Evolutionary conservation across 768 basidiomycete genomes (phyloP).

Genomic region (Amanita phalloides): DNA sequence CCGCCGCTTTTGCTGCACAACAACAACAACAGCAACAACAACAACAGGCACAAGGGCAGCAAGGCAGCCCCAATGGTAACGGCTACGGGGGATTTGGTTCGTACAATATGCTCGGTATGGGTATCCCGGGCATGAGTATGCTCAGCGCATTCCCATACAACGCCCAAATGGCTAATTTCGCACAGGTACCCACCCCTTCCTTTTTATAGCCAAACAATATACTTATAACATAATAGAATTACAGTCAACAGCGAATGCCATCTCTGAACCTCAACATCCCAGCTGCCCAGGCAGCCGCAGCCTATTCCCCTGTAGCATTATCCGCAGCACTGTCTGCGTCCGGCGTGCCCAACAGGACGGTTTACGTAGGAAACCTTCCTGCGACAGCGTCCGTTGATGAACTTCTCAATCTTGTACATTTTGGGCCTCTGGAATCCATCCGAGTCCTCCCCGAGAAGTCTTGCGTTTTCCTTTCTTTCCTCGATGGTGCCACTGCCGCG

Average conservation of each 20-base stretch:
- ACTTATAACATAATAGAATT: slow-evolving; percentile 24
- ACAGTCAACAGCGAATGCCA: slow-evolving; percentile 50
- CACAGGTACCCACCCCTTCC: slow-evolving; percentile 33
- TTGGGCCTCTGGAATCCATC: slow-evolving; percentile 91
- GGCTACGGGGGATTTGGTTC: slow-evolving; percentile 52
- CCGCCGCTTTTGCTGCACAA: slow-evolving; percentile 34
- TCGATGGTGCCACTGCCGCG: slow-evolving; percentile 85
- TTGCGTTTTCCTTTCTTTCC: slow-evolving; percentile 97
- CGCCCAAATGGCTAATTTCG: slow-evolving; percentile 59
- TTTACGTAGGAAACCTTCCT: slow-evolving; percentile 95
- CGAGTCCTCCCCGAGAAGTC: slow-evolving; percentile 94
- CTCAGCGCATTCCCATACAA: slow-evolving; percentile 64
- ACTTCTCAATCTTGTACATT: slow-evolving; percentile 94
- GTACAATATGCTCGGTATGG: slow-evolving; percentile 77
- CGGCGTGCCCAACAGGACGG: slow-evolving; percentile 72
- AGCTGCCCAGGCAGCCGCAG: slow-evolving; percentile 39
- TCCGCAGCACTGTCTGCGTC: slow-evolving; percentile 58
- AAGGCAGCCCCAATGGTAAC: slow-evolving; percentile 34
- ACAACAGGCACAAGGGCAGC: slow-evolving; percentile 34
- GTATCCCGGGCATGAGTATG: slow-evolving; percentile 64
- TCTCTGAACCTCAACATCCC: slow-evolving; percentile 61
- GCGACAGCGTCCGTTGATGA: slow-evolving; percentile 95
- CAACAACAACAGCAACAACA: slow-evolving; percentile 36
- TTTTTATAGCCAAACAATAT: slow-evolving; percentile 1
- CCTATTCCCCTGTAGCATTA: slow-evolving; percentile 72